phyloP scores from a whole-genome alignment of 2,329 filamentous ascomycete genomes.

The Monilinia fructigena region DNA sequence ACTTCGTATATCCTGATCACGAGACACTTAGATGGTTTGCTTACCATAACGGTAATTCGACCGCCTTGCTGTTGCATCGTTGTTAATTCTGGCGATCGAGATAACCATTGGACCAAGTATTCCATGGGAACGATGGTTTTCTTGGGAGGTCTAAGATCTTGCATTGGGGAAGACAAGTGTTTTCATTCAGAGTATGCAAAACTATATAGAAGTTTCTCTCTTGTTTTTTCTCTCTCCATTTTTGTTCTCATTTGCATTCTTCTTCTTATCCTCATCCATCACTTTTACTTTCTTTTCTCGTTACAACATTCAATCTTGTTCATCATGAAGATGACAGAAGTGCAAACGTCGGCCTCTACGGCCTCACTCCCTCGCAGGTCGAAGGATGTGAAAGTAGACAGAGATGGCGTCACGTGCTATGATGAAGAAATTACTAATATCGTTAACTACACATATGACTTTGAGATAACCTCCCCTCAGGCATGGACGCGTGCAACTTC shows the following conservation, averaged over 20 bases:
- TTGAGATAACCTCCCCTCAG: constrained; percentile 17
- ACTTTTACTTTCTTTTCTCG: neutral
- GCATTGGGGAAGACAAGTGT: neutral
- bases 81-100: neutral
- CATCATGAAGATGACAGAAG: constrained; percentile 22
- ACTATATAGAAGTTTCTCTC: constrained; percentile 1
- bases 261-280: neutral
- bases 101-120: constrained; percentile 15
- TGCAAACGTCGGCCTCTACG: constrained; percentile 9
- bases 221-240: neutral
- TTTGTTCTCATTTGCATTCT: neutral
- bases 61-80: neutral
- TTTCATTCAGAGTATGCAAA: neutral
- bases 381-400: constrained; percentile 3
- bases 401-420: constrained; percentile 17
- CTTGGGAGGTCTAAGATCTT: neutral
- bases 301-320: neutral
- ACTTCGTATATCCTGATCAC: neutral
- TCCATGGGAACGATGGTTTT: neutral
- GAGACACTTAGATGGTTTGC: neutral
- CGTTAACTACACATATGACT: constrained; percentile 30
- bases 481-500: constrained; percentile 26
- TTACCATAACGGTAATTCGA: neutral
- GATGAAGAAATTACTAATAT: constrained; percentile 30
- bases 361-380: constrained; percentile 5